Percentiles rank a stretch among this genome's conserved stretches.
phyloP scores from a whole-genome alignment of 805 yeast species.

The Saccharomyces paradoxus region DNA sequence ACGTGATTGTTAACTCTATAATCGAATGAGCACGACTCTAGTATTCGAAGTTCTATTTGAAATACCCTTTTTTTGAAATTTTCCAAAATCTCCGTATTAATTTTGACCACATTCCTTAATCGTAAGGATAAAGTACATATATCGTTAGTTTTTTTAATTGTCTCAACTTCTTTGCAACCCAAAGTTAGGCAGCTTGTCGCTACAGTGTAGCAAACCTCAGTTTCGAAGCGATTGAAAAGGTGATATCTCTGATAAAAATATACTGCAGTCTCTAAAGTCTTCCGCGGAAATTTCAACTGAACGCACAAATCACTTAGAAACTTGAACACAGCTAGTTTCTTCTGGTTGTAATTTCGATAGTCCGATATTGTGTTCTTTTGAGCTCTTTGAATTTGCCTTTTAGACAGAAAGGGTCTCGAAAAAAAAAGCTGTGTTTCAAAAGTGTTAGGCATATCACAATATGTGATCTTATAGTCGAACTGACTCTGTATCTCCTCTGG shows the following conservation, averaged over 20 bases:
- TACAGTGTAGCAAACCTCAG: slow-evolving; percentile 48
- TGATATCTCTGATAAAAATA: slow-evolving; percentile 64
- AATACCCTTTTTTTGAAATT: slow-evolving; percentile 49
- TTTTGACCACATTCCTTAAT: slow-evolving; percentile 22
- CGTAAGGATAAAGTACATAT: slow-evolving; percentile 38
- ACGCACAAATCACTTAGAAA: slow-evolving; percentile 47
- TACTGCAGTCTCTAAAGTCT: slow-evolving; percentile 63
- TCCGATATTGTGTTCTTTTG: slow-evolving; percentile 48
- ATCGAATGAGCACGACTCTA: slow-evolving; percentile 75
- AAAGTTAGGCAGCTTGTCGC: slow-evolving; percentile 61
- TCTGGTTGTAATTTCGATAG: slow-evolving; percentile 40
- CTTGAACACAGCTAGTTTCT: slow-evolving; percentile 46
- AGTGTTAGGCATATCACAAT: slow-evolving; percentile 10
- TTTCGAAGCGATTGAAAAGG: slow-evolving; percentile 54
- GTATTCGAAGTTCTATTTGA: slow-evolving; percentile 56
- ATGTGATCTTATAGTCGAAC: background rate
- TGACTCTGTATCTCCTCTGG: background rate
- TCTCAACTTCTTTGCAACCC: slow-evolving; percentile 75
- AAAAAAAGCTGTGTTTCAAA: slow-evolving; percentile 29
- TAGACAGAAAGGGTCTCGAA: slow-evolving; percentile 55
- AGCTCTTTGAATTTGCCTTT: slow-evolving; percentile 43
- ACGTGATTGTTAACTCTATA: slow-evolving; percentile 47
- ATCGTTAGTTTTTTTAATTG: slow-evolving; percentile 65
- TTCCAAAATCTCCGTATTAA: slow-evolving; percentile 36
- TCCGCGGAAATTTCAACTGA: slow-evolving; percentile 55